A percentile compares a stretch with the other conserved stretches of the same genome.
These are phyloP conservation scores for Phytophthora pluvialis DNA, from an alignment of 352 stramenopile genomes.

Conservation along the genomic window DNA sequence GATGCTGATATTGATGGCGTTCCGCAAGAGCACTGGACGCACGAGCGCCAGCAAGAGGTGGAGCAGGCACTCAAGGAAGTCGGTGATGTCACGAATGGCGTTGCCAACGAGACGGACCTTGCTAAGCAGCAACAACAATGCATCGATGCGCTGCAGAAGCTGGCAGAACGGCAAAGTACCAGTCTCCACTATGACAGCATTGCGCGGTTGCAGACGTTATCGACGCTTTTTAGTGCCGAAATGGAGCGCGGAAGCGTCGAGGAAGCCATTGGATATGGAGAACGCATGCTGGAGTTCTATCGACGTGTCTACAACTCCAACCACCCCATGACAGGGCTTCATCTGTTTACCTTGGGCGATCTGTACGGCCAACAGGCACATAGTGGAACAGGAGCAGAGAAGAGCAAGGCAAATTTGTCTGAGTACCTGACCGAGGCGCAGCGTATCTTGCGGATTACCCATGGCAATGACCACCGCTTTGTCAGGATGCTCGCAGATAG, in stretches of 20 bases:
- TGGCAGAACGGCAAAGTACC: constrained; percentile 33
- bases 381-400: constrained; percentile 5
- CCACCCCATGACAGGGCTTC: constrained; percentile 67
- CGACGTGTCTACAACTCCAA: constrained; percentile 57
- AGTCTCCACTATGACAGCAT: constrained; percentile 56
- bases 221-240: constrained; percentile 61
- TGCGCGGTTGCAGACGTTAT: constrained; percentile 49
- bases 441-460: constrained; percentile 58
- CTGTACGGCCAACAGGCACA: constrained; percentile 36
- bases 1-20: constrained; percentile 59
- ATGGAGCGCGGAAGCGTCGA: constrained; percentile 45
- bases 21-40: constrained; percentile 43
- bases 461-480: constrained; percentile 56
- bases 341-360: constrained; percentile 75
- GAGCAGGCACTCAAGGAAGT: constrained; percentile 31
- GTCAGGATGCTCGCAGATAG: constrained; percentile 48
- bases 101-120: constrained; percentile 4
- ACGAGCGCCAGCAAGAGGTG: constrained; percentile 37
- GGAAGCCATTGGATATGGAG: constrained; percentile 45
- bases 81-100: constrained; percentile 17
- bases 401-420: constrained; percentile 23
- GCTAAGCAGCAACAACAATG: constrained; percentile 30
- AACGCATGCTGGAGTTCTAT: constrained; percentile 68
- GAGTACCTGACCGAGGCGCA: constrained; percentile 46
- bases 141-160: constrained; percentile 32